These are phyloP conservation scores for Sphagnum contortum DNA, from an alignment of 225 moss, liverwort and hornwort genomes.

Conservation along the genomic window DNA sequence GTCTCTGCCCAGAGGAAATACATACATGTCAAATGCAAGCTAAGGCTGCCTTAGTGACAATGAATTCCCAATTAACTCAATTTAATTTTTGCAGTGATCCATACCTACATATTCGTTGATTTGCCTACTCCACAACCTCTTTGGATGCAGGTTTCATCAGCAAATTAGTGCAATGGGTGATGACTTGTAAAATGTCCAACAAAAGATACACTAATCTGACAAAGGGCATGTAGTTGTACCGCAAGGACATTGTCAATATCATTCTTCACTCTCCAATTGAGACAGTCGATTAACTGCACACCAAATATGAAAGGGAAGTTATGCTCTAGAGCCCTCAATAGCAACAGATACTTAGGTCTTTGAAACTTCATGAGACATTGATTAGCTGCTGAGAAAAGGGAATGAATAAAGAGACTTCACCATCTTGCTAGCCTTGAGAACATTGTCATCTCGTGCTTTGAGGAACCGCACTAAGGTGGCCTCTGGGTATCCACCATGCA, in stretches of 20 bases:
- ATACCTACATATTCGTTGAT: too few species aligned
- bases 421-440: conserved; percentile 74
- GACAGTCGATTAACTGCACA: conserved; percentile 72
- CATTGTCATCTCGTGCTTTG: conserved; percentile 71
- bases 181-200: too few species aligned
- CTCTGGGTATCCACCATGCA: conserved; percentile 67
- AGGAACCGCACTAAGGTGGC: conserved; percentile 54
- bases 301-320: not conserved
- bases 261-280: conserved; percentile 78
- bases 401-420: conserved; percentile 21
- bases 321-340: too few species aligned
- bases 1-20: conserved; percentile 37
- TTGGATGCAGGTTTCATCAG: too few species aligned
- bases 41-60: too few species aligned
- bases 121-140: too few species aligned
- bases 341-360: too few species aligned
- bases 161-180: too few species aligned
- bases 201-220: too few species aligned
- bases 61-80: too few species aligned
- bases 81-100: too few species aligned
- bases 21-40: not conserved
- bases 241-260: conserved; percentile 77
- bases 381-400: not conserved
- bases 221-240: conserved; percentile 16
- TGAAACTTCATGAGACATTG: too few species aligned